A percentile compares a stretch with the other conserved stretches of the same genome.
phyloP scores from a whole-genome alignment of 2,329 filamentous ascomycete species.

The Fusarium chaquense region DNA sequence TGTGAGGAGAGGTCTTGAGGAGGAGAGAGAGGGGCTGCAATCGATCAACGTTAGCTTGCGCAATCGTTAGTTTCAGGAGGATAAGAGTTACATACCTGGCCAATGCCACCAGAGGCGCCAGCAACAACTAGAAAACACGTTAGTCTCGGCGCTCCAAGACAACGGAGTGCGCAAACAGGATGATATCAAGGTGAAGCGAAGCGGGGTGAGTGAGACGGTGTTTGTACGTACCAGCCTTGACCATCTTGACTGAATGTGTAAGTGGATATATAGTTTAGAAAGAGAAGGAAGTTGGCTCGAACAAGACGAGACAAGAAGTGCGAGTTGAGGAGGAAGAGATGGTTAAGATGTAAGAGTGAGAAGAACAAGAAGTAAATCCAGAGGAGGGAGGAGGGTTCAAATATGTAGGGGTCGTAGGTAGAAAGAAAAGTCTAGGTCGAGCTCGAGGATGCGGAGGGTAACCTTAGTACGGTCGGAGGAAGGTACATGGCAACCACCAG shows the following conservation, averaged over 20 bases:
- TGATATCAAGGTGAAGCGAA: slow-evolving; percentile 34
- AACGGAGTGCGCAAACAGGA: not conserved
- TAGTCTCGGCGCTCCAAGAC: slow-evolving; percentile 4
- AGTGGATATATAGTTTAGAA: slow-evolving; percentile 23
- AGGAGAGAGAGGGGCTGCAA: slow-evolving; percentile 91
- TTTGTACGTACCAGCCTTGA: slow-evolving; percentile 68
- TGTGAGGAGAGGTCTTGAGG: slow-evolving; percentile 87
- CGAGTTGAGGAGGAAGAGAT: slow-evolving; percentile 15
- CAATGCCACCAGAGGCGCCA: slow-evolving; percentile 98
- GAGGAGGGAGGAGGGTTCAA: slow-evolving; percentile 42
- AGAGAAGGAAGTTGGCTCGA: slow-evolving; percentile 12
- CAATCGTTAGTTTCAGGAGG: not conserved
- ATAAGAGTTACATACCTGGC: slow-evolving; percentile 74
- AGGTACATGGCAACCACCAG: slow-evolving; percentile 22
- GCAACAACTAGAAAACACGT: slow-evolving; percentile 74
- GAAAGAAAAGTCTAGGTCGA: slow-evolving; percentile 22
- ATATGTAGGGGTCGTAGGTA: slow-evolving; percentile 32
- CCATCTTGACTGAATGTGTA: slow-evolving; percentile 59
- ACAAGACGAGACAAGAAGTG: slow-evolving; percentile 8
- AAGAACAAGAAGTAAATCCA: slow-evolving; percentile 14
- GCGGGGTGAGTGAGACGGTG: slow-evolving; percentile 44
- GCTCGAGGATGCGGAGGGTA: slow-evolving; percentile 26
- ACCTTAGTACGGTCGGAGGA: not conserved
- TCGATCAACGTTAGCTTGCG: slow-evolving; percentile 36
- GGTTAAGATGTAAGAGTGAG: slow-evolving; percentile 16